A percentile compares a stretch with the other conserved stretches of the same genome.
phyloP scores from a whole-genome alignment of 192 early-diverging fungal genomes.

The Mortierella hygrophila region DNA sequence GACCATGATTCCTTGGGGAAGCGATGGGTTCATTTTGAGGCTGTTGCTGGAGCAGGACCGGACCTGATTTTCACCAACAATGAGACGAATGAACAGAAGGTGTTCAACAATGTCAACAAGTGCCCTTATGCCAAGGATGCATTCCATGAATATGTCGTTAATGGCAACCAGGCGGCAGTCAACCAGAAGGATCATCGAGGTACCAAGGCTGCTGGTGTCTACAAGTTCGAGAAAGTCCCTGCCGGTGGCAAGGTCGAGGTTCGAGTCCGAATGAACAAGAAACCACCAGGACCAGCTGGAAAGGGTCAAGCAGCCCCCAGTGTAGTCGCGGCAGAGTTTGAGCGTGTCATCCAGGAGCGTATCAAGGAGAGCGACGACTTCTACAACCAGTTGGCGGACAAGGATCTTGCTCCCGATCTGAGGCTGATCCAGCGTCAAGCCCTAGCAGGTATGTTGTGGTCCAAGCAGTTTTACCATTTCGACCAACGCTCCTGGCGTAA shows the following conservation, averaged over 20 bases:
- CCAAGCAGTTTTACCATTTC: conserved; percentile 54
- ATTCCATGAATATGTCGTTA: conserved; percentile 59
- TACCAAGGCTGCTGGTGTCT: conserved; percentile 63
- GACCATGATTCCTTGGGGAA: conserved; percentile 30
- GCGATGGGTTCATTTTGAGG: conserved; percentile 37
- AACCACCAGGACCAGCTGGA: background rate
- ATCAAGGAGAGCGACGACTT: conserved; percentile 33
- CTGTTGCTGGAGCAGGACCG: conserved; percentile 2
- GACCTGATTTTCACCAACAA: conserved; percentile 65
- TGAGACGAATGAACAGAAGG: conserved; percentile 57
- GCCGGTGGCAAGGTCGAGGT: conserved; percentile 46
- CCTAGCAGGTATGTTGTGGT: conserved; percentile 50
- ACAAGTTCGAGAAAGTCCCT: conserved; percentile 57
- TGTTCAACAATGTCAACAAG: conserved; percentile 60
- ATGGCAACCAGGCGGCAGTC: conserved; percentile 47
- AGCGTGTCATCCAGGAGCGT: conserved; percentile 21
- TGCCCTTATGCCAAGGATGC: conserved; percentile 58
- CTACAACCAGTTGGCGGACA: conserved; percentile 11
- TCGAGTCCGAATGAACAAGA: conserved; percentile 35
- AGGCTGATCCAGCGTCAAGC: conserved; percentile 36
- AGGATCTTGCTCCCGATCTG: conserved; percentile 22
- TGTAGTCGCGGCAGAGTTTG: conserved; percentile 17
- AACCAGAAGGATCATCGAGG: conserved; percentile 48
- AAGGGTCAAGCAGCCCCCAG: background rate
- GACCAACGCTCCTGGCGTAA: conserved; percentile 50